phyloP scores from a whole-genome alignment of 2,329 filamentous ascomycete species.

The Trichoderma afroharzianum region DNA sequence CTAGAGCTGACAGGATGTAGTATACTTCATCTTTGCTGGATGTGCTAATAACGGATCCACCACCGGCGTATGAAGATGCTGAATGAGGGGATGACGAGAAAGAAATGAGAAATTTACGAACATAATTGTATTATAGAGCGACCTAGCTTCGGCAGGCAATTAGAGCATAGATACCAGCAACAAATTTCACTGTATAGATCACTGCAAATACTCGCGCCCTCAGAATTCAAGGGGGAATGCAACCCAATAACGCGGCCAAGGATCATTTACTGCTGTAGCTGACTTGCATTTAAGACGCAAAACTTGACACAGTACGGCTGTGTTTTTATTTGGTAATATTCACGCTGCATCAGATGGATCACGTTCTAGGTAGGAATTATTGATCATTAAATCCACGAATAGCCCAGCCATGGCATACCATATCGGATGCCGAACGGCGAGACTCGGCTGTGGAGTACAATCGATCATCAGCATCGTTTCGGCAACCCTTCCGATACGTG shows the following conservation, averaged over 20 bases:
- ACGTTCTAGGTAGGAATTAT: not conserved
- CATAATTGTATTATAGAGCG: not conserved
- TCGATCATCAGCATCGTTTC: not conserved
- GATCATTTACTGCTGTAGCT: not conserved
- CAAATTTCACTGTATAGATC: not conserved
- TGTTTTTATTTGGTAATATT: not conserved
- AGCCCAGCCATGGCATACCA: not conserved
- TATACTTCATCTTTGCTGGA: not conserved
- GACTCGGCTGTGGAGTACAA: not conserved
- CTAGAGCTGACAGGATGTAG: not conserved
- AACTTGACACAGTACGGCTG: too few relatives aligned
- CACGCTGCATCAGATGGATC: not conserved
- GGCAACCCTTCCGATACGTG: not conserved
- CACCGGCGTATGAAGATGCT: not conserved
- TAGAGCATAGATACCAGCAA: not conserved
- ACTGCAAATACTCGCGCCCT: not conserved
- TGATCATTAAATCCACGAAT: not conserved
- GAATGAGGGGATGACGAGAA: not conserved
- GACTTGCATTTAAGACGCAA: not conserved
- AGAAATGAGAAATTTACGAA: not conserved
- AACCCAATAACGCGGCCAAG: not conserved
- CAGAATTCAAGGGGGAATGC: not conserved
- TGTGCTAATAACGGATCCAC: not conserved
- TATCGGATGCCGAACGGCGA: not conserved
- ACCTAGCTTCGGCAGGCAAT: not conserved